Conservation (phyloP, 1,139 yeast species). For the Yamadazyma friedrichii region DNA sequence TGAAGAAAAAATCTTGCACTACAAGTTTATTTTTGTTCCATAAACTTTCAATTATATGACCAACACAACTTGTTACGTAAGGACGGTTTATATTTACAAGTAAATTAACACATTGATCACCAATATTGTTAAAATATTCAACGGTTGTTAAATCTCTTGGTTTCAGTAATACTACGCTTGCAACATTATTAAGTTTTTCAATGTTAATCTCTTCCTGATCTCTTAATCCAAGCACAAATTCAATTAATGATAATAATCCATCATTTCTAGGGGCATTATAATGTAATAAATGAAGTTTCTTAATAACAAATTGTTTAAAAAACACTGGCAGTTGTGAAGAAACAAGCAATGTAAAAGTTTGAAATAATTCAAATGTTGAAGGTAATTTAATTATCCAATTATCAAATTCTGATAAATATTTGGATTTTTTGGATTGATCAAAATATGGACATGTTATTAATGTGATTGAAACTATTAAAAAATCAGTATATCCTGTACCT, state of each 20-base stretch:
- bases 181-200: slow-evolving; percentile 64
- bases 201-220: slow-evolving; percentile 68
- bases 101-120: slow-evolving; percentile 57
- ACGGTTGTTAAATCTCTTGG: slow-evolving; percentile 51
- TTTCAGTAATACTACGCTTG: slow-evolving; percentile 57
- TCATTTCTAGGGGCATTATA: slow-evolving; percentile 50
- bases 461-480: slow-evolving; percentile 55
- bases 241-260: slow-evolving; percentile 73
- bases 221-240: slow-evolving; percentile 72
- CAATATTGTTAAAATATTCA: slow-evolving; percentile 55
- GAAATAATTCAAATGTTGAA: slow-evolving; percentile 61
- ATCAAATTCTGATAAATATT: slow-evolving; percentile 14
- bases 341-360: slow-evolving; percentile 52
- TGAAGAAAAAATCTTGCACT: slow-evolving; percentile 58
- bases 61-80: slow-evolving; percentile 54
- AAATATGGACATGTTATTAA: slow-evolving; percentile 45
- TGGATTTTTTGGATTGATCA: slow-evolving; percentile 9
- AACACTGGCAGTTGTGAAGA: slow-evolving; percentile 39
- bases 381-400: slow-evolving; percentile 28
- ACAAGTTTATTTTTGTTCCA: slow-evolving; percentile 53
- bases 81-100: slow-evolving; percentile 64
- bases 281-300: slow-evolving; percentile 53
- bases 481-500: slow-evolving; percentile 76
- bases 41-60: slow-evolving; percentile 53
- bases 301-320: slow-evolving; percentile 44